Conservation (phyloP, 2,329 filamentous ascomycete species). For the Hypoxylon sp. region DNA sequence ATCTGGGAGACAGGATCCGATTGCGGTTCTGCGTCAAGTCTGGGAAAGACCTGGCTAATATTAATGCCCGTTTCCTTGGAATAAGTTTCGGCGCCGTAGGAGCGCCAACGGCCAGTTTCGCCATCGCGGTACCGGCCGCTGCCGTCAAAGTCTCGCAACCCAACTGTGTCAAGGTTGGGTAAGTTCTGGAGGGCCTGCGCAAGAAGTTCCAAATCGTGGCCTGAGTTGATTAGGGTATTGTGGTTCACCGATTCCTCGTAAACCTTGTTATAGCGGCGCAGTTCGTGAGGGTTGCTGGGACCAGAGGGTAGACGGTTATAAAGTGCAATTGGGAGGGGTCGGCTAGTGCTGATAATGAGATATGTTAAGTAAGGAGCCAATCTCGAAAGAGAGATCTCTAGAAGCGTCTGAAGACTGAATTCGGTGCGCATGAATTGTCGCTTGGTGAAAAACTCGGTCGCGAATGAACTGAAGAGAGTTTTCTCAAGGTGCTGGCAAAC, state of each 20-base stretch:
- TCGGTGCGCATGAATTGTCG: conserved; percentile 71
- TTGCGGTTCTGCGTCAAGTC: too few species aligned
- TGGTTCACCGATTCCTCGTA: conserved; percentile 44
- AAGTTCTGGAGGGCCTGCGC: conserved; percentile 64
- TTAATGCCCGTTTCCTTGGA: conserved; percentile 48
- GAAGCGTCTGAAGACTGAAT: conserved; percentile 57
- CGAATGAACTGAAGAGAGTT: conserved; percentile 63
- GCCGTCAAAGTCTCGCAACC: conserved; percentile 67
- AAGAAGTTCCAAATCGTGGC: conserved; percentile 62
- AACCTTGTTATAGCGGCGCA: conserved; percentile 41
- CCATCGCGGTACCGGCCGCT: conserved; percentile 59
- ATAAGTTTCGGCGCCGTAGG: conserved; percentile 60
- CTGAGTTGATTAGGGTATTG: conserved; percentile 51
- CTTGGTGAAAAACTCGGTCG: conserved; percentile 70
- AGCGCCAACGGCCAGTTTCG: conserved; percentile 55
- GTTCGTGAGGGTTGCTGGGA: not conserved
- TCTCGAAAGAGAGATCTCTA: conserved; percentile 59
- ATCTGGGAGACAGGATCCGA: conserved; percentile 39
- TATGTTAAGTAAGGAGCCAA: conserved; percentile 52
- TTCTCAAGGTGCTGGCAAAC: conserved; percentile 64
- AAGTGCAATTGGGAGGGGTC: not conserved
- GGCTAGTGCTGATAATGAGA: conserved; percentile 60
- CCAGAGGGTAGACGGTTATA: not conserved
- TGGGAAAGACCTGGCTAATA: too few species aligned
- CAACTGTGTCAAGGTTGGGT: conserved; percentile 62